Conservation (phyloP, 2,329 filamentous ascomycete species). For the Graphilbum fragrans region DNA sequence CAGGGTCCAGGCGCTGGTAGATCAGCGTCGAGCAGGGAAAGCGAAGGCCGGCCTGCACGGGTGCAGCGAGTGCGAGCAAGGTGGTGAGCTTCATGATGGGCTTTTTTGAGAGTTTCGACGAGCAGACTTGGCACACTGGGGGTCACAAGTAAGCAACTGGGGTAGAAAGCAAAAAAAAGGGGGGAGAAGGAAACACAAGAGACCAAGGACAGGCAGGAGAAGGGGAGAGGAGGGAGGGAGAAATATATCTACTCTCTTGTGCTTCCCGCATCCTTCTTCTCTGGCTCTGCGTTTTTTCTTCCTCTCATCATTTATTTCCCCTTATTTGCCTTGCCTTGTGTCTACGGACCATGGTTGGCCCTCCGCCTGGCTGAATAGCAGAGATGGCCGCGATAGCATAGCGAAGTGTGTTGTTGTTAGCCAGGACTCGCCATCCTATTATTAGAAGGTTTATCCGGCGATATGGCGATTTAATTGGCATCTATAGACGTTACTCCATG, state of each 20-base stretch:
- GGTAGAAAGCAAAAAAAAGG: not conserved
- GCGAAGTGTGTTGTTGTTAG: too few relatives aligned
- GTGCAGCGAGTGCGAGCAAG: conserved; percentile 7
- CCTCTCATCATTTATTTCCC: not conserved
- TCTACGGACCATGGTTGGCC: not conserved
- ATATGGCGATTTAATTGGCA: not conserved
- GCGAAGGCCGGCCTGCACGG: conserved; percentile 14
- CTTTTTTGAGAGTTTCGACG: not conserved
- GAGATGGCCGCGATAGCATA: not conserved
- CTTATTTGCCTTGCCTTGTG: not conserved
- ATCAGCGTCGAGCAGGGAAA: conserved; percentile 17
- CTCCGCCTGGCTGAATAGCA: not conserved
- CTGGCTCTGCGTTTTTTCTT: not conserved
- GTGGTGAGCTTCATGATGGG: conserved; percentile 9
- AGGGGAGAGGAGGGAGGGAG: not conserved
- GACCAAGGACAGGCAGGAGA: too few relatives aligned
- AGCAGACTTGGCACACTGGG: not conserved
- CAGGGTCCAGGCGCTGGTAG: conserved; percentile 15
- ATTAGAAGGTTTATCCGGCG: not conserved
- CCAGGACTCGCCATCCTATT: not conserved
- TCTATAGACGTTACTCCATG: too few relatives aligned
- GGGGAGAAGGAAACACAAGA: not conserved
- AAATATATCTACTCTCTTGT: not conserved
- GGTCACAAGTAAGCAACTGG: not conserved
- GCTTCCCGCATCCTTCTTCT: not conserved